Conservation (phyloP, 306 rosid species). For the Sesbania bispinosa region DNA sequence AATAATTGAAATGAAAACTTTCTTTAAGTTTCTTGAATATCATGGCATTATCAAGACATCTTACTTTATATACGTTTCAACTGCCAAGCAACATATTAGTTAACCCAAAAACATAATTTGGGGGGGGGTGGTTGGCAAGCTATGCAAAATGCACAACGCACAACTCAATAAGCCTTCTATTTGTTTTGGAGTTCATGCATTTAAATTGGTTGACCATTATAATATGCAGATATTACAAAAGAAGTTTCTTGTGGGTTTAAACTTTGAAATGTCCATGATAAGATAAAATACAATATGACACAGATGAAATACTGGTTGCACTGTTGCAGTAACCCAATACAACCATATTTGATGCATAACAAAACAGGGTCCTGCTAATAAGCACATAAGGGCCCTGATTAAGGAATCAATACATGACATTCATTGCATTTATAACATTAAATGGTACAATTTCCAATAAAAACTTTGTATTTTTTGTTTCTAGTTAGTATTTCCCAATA, state of each 20-base stretch:
- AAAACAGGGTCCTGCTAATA: too few relatives aligned
- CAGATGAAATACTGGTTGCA: not conserved
- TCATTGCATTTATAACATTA: too few relatives aligned
- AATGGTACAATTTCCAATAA: too few relatives aligned
- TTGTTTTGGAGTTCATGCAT: not conserved
- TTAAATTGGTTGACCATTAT: not conserved
- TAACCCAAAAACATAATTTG: not conserved
- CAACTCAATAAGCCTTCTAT: not conserved
- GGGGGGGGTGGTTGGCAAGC: not conserved
- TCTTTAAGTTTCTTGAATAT: not conserved
- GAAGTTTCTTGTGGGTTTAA: not conserved
- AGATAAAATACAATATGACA: not conserved
- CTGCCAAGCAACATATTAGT: not conserved
- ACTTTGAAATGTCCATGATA: not conserved
- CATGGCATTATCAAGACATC: conserved; percentile 5
- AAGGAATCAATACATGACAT: too few relatives aligned
- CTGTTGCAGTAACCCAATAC: not conserved
- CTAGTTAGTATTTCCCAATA: too few relatives aligned
- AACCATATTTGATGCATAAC: not conserved
- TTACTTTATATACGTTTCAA: not conserved
- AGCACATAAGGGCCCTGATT: too few relatives aligned
- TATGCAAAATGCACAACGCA: conserved; percentile 7
- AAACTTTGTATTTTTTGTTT: too few relatives aligned
- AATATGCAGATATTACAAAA: not conserved
- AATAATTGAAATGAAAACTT: not conserved